phyloP scores from a whole-genome alignment of 371 early-diverging fungal genomes.

The Mucor indicus region DNA sequence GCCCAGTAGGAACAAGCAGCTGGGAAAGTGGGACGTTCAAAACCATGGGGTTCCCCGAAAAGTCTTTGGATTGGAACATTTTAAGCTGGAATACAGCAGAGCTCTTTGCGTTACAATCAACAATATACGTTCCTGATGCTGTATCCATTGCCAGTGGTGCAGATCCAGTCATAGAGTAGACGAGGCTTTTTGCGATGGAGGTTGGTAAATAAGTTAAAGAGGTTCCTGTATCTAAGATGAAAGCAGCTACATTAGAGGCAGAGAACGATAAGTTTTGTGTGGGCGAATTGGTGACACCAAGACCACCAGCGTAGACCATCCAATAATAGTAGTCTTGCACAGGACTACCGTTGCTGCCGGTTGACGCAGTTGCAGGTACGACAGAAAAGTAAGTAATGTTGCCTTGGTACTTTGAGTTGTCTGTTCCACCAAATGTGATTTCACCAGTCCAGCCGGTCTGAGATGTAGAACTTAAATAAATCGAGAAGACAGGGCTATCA shows the following conservation, averaged over 20 bases:
- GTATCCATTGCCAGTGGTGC: slow-evolving; percentile 28
- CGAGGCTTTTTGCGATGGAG: slow-evolving; percentile 15
- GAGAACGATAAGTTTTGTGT: slow-evolving; percentile 2
- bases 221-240: slow-evolving; percentile 46
- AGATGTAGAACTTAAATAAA: slow-evolving; percentile 28
- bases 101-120: slow-evolving; percentile 33
- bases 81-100: slow-evolving; percentile 27
- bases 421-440: slow-evolving; percentile 58
- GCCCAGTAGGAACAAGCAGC: slow-evolving; percentile 34
- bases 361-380: slow-evolving; percentile 7
- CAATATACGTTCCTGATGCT: slow-evolving; percentile 31
- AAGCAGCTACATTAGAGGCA: slow-evolving; percentile 4
- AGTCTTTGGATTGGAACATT: slow-evolving; percentile 23
- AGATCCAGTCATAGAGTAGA: slow-evolving; percentile 18
- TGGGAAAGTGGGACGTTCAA: slow-evolving; percentile 37
- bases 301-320: slow-evolving; percentile 38
- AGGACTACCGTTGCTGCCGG: not conserved
- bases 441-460: slow-evolving; percentile 41
- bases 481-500: slow-evolving; percentile 34
- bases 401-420: slow-evolving; percentile 50
- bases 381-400: slow-evolving; percentile 43
- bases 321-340: slow-evolving; percentile 31
- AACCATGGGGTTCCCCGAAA: slow-evolving; percentile 14
- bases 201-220: slow-evolving; percentile 39
- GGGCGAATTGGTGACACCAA: slow-evolving; percentile 9